Evolutionary conservation across 164 flowering plant species (phyloP).

Genomic region (Stephania yunnanensis): DNA sequence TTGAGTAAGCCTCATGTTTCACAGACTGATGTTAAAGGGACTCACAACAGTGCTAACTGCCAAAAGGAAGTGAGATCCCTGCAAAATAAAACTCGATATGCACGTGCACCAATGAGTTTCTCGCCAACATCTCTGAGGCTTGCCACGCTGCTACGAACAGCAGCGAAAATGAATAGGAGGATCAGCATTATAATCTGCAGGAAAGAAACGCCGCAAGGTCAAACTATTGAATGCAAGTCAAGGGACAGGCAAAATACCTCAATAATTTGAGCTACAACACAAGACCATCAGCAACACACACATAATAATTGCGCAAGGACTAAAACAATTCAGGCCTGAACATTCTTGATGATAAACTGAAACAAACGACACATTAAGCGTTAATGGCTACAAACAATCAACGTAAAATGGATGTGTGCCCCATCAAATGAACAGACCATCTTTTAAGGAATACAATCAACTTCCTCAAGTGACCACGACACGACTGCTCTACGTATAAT

Average conservation of each 20-base stretch:
- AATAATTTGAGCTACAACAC: background rate
- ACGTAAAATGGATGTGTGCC: too few species aligned
- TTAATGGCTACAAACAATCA: too few species aligned
- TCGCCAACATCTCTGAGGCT: constrained; percentile 83
- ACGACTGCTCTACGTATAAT: too few species aligned
- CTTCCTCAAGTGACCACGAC: too few species aligned
- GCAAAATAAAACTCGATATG: constrained; percentile 88
- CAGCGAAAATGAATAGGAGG: constrained; percentile 76
- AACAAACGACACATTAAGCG: too few species aligned
- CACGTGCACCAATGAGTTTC: constrained; percentile 86
- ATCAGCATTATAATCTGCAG: constrained; percentile 78
- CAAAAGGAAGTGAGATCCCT: constrained; percentile 78
- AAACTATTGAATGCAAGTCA: background rate
- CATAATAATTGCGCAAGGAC: too few species aligned
- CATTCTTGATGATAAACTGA: too few species aligned
- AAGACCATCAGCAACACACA: background rate
- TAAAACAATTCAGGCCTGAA: too few species aligned
- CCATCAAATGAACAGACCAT: too few species aligned
- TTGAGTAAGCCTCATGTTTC: background rate
- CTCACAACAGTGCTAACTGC: constrained; percentile 89
- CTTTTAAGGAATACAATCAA: too few species aligned
- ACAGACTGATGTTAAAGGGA: constrained; percentile 11
- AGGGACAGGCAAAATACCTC: background rate
- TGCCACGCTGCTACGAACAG: constrained; percentile 90
- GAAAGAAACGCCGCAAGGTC: constrained; percentile 9